phyloP scores from a whole-genome alignment of 179 eudicot species.

The Sideroxylon spinosum region DNA sequence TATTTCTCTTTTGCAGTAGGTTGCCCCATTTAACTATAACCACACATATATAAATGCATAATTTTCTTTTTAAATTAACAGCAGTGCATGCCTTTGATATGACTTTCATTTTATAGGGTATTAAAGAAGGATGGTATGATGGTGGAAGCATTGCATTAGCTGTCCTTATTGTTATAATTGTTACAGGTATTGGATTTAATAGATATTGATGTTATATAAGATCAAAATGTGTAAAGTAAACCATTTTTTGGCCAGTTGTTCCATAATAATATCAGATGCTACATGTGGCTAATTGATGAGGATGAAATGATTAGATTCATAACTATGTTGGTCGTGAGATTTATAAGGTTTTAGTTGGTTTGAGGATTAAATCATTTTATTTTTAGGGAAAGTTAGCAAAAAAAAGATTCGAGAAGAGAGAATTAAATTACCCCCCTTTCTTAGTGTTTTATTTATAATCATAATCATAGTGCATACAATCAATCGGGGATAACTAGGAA shows the following conservation, averaged over 20 bases:
- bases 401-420: too few species aligned
- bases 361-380: not conserved
- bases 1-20: not conserved
- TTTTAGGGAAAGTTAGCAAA: not conserved
- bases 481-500: too few species aligned
- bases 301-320: not conserved
- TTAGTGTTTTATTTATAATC: too few species aligned
- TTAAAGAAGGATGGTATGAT: constrained; percentile 94
- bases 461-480: too few species aligned
- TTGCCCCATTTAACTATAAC: not conserved
- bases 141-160: constrained; percentile 97
- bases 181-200: constrained; percentile 55
- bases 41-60: not conserved
- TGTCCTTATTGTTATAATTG: constrained; percentile 70
- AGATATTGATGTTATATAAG: not conserved
- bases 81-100: not conserved
- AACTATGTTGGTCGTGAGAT: not conserved
- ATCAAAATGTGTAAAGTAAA: not conserved
- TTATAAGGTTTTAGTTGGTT: not conserved
- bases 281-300: not conserved
- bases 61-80: not conserved
- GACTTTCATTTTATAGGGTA: constrained; percentile 45
- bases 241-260: not conserved
- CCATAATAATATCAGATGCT: not conserved
- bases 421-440: too few species aligned